phyloP scores from a whole-genome alignment of 148 eudicot genomes.

The Dianthus caryophyllus region DNA sequence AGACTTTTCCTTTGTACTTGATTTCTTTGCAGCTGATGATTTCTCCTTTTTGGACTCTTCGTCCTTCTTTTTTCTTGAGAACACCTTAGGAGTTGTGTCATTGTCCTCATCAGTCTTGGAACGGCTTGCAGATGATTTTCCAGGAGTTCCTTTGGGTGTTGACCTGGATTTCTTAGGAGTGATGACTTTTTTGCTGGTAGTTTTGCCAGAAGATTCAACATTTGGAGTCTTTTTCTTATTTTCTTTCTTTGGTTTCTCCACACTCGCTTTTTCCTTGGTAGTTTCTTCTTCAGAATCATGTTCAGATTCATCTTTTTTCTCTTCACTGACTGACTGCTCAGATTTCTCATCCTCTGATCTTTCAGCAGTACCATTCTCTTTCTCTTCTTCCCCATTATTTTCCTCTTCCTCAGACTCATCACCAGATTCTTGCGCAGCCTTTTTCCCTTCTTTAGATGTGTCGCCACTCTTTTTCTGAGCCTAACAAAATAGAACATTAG shows the following conservation, averaged over 20 bases:
- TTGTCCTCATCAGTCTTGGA: slow-evolving; percentile 37
- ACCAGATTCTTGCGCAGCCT: slow-evolving; percentile 45
- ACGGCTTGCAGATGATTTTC: slow-evolving; percentile 45
- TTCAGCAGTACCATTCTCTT: slow-evolving; percentile 47
- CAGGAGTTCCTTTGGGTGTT: slow-evolving; percentile 40
- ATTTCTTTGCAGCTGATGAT: slow-evolving; percentile 53
- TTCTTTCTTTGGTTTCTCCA: slow-evolving; percentile 32
- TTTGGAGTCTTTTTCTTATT: slow-evolving; percentile 44
- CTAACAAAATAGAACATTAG: too few relatives aligned
- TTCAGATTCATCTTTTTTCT: slow-evolving; percentile 36
- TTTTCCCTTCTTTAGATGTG: slow-evolving; percentile 40
- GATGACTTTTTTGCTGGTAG: slow-evolving; percentile 39
- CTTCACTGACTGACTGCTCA: slow-evolving; percentile 43
- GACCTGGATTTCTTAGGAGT: slow-evolving; percentile 46
- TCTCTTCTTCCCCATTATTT: slow-evolving; percentile 39
- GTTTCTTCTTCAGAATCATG: slow-evolving; percentile 52
- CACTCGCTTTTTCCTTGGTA: slow-evolving; percentile 32
- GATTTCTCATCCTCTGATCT: slow-evolving; percentile 51
- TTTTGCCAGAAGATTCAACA: slow-evolving; percentile 45
- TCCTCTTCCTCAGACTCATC: slow-evolving; percentile 44
- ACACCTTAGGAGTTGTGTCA: slow-evolving; percentile 56
- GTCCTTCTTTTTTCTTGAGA: slow-evolving; percentile 65
- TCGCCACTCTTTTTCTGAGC: slow-evolving; percentile 25
- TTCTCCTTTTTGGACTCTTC: slow-evolving; percentile 56
- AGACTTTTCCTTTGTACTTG: slow-evolving; percentile 49